phyloP scores from a whole-genome alignment of 2,329 filamentous ascomycete species.

The Pezicula neosporulosa region DNA sequence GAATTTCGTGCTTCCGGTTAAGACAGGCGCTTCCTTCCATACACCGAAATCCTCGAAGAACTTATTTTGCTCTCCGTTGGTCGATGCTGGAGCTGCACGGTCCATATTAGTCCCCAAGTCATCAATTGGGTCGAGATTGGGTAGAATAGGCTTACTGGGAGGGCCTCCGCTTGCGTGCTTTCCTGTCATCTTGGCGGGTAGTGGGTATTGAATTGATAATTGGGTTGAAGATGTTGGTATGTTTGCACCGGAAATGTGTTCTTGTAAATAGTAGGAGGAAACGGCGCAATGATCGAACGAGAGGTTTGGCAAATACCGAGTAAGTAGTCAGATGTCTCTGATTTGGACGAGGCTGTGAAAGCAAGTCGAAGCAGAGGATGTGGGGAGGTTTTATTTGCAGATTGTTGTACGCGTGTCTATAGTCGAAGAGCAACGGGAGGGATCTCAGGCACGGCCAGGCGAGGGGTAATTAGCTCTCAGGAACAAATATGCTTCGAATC shows the following conservation, averaged over 20 bases:
- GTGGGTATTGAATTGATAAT: background rate
- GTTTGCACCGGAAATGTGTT: background rate
- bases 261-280: background rate
- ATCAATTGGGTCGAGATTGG: background rate
- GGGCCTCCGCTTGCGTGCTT: constrained; percentile 6
- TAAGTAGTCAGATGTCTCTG: too few species aligned
- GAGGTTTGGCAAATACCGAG: background rate
- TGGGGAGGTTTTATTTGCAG: background rate
- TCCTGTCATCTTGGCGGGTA: constrained; percentile 3
- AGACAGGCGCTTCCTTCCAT: constrained; percentile 69
- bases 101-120: background rate
- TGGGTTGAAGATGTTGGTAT: background rate
- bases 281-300: background rate
- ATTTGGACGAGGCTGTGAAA: background rate
- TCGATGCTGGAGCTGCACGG: constrained; percentile 9
- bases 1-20: constrained; percentile 68
- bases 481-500: background rate
- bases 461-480: background rate
- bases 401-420: background rate
- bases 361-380: background rate
- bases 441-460: background rate
- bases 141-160: constrained; percentile 5
- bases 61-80: constrained; percentile 15
- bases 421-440: background rate
- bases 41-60: constrained; percentile 59